Evolutionary conservation across 352 stramenopile species (phyloP).

Genomic region (Plasmopara muralis): DNA sequence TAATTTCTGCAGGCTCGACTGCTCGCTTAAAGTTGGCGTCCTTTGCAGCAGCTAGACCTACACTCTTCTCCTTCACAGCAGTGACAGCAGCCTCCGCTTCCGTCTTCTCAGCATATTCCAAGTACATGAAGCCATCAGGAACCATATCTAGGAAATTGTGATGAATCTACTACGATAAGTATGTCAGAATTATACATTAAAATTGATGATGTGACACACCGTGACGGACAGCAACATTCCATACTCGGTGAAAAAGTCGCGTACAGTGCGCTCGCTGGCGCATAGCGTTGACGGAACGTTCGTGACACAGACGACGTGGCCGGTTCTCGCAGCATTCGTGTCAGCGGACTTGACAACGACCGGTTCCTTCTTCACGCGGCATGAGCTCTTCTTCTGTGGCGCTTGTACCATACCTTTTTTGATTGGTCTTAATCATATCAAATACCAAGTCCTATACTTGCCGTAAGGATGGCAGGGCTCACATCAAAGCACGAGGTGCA

Average conservation of each 20-base stretch:
- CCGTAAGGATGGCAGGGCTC: background rate
- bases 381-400: slow-evolving; percentile 11
- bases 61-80: slow-evolving; percentile 25
- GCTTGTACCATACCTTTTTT: slow-evolving; percentile 13
- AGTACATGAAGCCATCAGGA: slow-evolving; percentile 59
- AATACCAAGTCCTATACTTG: background rate
- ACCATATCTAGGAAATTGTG: slow-evolving; percentile 61
- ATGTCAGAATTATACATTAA: background rate
- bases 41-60: slow-evolving; percentile 9
- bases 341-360: slow-evolving; percentile 1
- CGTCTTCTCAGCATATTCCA: slow-evolving; percentile 35
- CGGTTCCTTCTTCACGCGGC: slow-evolving; percentile 15
- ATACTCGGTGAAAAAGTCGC: slow-evolving; percentile 41
- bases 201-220: slow-evolving; percentile 20
- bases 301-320: slow-evolving; percentile 44
- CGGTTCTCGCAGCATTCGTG: slow-evolving; percentile 8
- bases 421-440: background rate
- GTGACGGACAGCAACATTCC: slow-evolving; percentile 40
- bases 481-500: slow-evolving; percentile 29
- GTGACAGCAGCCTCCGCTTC: slow-evolving; percentile 33
- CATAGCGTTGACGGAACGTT: slow-evolving; percentile 52
- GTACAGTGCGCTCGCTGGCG: slow-evolving; percentile 39
- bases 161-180: slow-evolving; percentile 37
- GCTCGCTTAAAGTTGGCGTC: slow-evolving; percentile 13
- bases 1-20: slow-evolving; percentile 10